phyloP scores from a whole-genome alignment of 768 basidiomycete species.

The Steccherinum ochraceum region DNA sequence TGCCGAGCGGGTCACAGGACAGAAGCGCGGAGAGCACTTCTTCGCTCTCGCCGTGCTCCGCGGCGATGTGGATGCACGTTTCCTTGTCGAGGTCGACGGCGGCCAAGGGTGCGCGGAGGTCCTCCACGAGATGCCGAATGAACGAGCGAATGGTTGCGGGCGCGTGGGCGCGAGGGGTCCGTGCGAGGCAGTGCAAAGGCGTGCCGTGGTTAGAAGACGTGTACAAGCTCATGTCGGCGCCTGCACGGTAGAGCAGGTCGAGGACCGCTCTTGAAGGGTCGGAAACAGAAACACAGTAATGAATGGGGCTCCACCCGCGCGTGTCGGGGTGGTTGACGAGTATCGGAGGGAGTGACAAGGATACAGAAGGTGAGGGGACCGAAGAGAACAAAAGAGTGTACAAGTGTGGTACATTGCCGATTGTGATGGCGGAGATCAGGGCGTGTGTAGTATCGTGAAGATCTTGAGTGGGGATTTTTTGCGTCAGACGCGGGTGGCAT shows the following conservation, averaged over 20 bases:
- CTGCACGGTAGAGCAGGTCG: constrained; percentile 69
- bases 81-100: constrained; percentile 63
- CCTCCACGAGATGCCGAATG: constrained; percentile 58
- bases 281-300: constrained; percentile 54
- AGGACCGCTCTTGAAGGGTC: constrained; percentile 55
- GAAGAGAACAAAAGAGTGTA: constrained; percentile 25
- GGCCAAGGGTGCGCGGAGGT: constrained; percentile 62
- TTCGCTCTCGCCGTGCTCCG: constrained; percentile 62
- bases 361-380: constrained; percentile 53
- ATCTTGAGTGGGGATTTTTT: constrained; percentile 3
- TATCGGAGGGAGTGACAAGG: constrained; percentile 38
- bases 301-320: constrained; percentile 68
- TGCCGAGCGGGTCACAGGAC: constrained; percentile 53
- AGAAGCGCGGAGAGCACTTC: constrained; percentile 59
- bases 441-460: not conserved
- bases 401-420: constrained; percentile 2
- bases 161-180: constrained; percentile 21
- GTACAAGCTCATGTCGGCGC: constrained; percentile 68
- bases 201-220: constrained; percentile 57
- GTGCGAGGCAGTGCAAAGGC: constrained; percentile 62
- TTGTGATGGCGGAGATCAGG: constrained; percentile 2
- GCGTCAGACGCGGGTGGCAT: constrained; percentile 5
- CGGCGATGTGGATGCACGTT: constrained; percentile 76
- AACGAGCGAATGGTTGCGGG: constrained; percentile 45
- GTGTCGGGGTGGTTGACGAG: constrained; percentile 66